phyloP scores from a whole-genome alignment of 73 alveolate genomes.

The Tetrahymena elliotti region DNA sequence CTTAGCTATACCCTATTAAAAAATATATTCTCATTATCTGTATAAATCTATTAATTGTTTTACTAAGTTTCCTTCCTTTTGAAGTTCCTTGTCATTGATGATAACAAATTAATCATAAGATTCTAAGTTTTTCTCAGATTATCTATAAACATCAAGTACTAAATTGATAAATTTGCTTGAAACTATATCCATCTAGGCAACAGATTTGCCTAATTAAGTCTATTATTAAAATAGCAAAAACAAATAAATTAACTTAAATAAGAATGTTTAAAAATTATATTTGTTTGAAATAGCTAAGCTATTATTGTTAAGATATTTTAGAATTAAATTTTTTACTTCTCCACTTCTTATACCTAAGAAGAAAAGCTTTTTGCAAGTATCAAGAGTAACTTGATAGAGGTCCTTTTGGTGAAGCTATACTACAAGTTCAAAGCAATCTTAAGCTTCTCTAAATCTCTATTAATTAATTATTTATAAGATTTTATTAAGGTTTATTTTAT shows the following conservation, averaged over 20 bases:
- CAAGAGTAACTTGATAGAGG: not conserved
- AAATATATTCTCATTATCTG: too few relatives aligned
- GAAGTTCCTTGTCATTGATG: not conserved
- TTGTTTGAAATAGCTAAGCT: too few relatives aligned
- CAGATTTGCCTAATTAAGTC: not conserved
- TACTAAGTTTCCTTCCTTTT: not conserved
- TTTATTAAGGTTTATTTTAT: too few relatives aligned
- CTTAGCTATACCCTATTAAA: not conserved
- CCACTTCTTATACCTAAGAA: not conserved
- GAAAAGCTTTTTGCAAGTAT: not conserved
- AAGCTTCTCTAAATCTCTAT: not conserved
- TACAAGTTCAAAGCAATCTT: not conserved
- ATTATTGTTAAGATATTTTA: too few relatives aligned
- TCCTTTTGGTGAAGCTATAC: not conserved
- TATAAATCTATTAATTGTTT: too few relatives aligned
- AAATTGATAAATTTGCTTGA: not conserved
- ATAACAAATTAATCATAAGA: not conserved
- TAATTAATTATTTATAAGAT: not conserved
- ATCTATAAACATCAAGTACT: not conserved
- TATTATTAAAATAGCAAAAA: not conserved
- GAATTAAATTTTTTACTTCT: not conserved
- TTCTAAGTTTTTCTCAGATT: not conserved
- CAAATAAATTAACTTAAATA: too few relatives aligned
- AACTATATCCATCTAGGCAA: not conserved
- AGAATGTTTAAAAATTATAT: too few relatives aligned